Evolutionary conservation across 768 basidiomycete genomes (phyloP).

Genomic region (Tulasnella calospora): DNA sequence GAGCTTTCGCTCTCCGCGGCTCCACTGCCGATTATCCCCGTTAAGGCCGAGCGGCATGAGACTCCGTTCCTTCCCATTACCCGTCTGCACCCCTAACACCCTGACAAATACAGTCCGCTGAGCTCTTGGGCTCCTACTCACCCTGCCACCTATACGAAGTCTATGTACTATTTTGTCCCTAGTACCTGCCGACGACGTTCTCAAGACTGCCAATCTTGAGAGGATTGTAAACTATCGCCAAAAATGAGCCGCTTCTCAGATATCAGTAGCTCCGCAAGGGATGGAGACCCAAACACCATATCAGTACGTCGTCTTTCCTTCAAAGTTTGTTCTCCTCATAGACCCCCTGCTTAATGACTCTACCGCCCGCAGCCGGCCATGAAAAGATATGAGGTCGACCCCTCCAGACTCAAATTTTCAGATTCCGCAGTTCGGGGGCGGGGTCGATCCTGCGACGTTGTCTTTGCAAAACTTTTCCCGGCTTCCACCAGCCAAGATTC

Average conservation of each 20-base stretch:
- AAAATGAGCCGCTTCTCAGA: conserved; percentile 3
- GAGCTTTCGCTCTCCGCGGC: not conserved
- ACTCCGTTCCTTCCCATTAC: not conserved
- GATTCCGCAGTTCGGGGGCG: not conserved
- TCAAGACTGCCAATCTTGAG: not conserved
- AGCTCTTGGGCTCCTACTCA: not conserved
- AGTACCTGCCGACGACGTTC: not conserved
- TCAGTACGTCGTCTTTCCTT: not conserved
- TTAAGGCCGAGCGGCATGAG: not conserved
- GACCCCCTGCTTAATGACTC: not conserved
- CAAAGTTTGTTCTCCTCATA: not conserved
- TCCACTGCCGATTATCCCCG: not conserved
- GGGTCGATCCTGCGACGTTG: not conserved
- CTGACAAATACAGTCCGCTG: not conserved
- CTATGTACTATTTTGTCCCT: not conserved
- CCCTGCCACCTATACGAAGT: not conserved
- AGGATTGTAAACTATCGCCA: not conserved
- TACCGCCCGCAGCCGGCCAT: not conserved
- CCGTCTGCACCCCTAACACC: not conserved
- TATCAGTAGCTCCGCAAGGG: not conserved
- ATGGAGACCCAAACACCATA: not conserved
- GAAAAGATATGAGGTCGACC: not conserved
- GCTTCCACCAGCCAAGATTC: not conserved
- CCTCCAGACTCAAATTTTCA: not conserved
- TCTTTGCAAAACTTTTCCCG: not conserved